Evolutionary conservation across 2,329 filamentous ascomycete genomes (phyloP), one percentile per base, ranked within the genome.

Genomic region (Aspergillus hiratsukae): DNA sequence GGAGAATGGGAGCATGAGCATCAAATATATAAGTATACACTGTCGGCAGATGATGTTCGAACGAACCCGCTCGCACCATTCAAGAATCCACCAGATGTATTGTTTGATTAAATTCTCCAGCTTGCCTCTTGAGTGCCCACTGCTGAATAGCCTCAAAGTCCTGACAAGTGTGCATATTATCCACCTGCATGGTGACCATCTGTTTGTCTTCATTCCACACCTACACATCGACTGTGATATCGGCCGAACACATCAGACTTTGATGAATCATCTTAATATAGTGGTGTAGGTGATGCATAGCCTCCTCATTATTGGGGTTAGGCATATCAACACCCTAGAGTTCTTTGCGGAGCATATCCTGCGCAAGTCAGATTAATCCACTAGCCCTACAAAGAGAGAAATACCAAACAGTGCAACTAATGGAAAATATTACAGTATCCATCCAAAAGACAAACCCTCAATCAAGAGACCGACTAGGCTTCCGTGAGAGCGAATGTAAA

Each of bases 361-460:
- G 25, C 40, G 23, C 10, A 6, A 3, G 14, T 28, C 23, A 43
- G 37, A 6, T 23, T 8, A 2, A 19, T 41, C 4, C 25, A 10
- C 28, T 5, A 31, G 21, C 23, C 8, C 5, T 1, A 50, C 0
- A 10, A 25, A 25, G 27, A n/a, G 8, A 27, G 21, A 11, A 45
- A 58, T 61, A 65, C 65, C 53, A 66, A 37, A 37, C 64, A 68
- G 46, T 67, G 64, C 1, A 67, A 59, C 40, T 67, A 63, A 52
- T 67, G 60, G 17, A 62, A 64, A 0, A 62, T 56, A 45, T 64
- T n/a, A n/a, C n/a, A n/a, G 27, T 28, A 28, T 28, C 27, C 27
- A 28, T 28, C 27, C 27, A 28, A 28, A 28, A 28, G 27, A 28
- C 27, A 28, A 28, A 28, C 27, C 27, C 27, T 28, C 4, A 28